Evolutionary conservation across 2,329 filamentous ascomycete species (phyloP).

Genomic region (Didymella glomerata): DNA sequence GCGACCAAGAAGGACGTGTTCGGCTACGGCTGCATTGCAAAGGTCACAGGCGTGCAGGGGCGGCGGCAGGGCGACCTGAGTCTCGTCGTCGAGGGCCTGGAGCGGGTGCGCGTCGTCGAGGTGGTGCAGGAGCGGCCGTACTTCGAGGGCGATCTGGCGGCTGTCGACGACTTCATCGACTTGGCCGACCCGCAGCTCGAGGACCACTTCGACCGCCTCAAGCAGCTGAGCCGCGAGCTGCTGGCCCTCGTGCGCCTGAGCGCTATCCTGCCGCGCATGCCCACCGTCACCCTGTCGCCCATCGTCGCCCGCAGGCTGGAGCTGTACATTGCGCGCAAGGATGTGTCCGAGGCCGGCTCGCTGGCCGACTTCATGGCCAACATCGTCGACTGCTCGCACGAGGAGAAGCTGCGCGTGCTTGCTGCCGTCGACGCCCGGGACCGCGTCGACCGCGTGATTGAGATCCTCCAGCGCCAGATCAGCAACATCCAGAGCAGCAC

Average conservation of each 20-base stretch:
- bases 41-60: slow-evolving; percentile 60
- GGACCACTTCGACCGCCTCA: slow-evolving; percentile 79
- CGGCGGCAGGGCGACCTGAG: slow-evolving; percentile 69
- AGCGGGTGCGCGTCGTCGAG: slow-evolving; percentile 77
- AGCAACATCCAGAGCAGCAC: slow-evolving; percentile 85
- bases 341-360: slow-evolving; percentile 80
- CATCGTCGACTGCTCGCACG: slow-evolving; percentile 83
- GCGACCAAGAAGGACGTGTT: slow-evolving; percentile 72
- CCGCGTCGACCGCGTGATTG: slow-evolving; percentile 81
- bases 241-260: slow-evolving; percentile 84
- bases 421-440: slow-evolving; percentile 81
- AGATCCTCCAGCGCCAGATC: slow-evolving; percentile 83
- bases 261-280: slow-evolving; percentile 78
- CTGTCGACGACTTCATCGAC: slow-evolving; percentile 71
- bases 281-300: slow-evolving; percentile 75
- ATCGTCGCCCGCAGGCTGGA: slow-evolving; percentile 87
- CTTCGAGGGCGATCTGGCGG: slow-evolving; percentile 81
- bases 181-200: slow-evolving; percentile 62
- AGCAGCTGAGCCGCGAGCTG: slow-evolving; percentile 84
- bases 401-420: slow-evolving; percentile 89
- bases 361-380: slow-evolving; percentile 98
- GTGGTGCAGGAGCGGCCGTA: slow-evolving; percentile 81
- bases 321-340: slow-evolving; percentile 83
- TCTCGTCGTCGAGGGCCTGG: slow-evolving; percentile 84
- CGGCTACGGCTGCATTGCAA: slow-evolving; percentile 76